Evolutionary conservation across 768 basidiomycete species (phyloP), one percentile per base, ranked within the genome.

Genomic region (Russula olivacea): DNA sequence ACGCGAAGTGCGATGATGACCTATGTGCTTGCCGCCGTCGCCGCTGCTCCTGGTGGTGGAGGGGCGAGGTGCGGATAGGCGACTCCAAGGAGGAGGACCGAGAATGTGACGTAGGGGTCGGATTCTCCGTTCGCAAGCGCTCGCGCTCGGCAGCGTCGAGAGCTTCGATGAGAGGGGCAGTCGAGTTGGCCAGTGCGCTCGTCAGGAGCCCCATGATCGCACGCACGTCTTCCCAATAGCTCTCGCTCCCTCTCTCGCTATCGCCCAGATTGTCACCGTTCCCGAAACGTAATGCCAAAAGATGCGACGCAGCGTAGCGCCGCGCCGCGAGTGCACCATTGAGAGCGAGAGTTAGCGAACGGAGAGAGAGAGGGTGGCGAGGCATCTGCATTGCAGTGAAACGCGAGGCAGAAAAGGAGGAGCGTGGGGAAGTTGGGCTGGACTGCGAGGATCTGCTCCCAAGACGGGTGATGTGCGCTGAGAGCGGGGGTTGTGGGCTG

Each of bases 191-290:
- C 38, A 93, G 77, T 10, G 88, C 80, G 45, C 79, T 84, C 9
- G 86, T 87, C 63, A 93, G 72, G 14, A 93, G 71, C 14, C 77
- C 78, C 79, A 91, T 86, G 54, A 93, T 83, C 30, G 85, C 83
- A 15, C 87, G 80, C 32, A 89, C 89, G 68, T 92, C 86, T 68
- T 92, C 91, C 91, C 91, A 93, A 68, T 93, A 93, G 51, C 86
- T 85, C 59, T 65, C 63, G 48, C 66, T 70, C 52, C 60, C 58
- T 6, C 38, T 51, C 8, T 65, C 64, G 51, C 3, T 36, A 36
- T 73, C 73, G 19, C 76, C 77, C 25, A 36, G 40, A 4, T 25
- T 52, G 10, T 62, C 66, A 53, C 48, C 58, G 38, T 69, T 72
- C 21, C 75, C 78, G 70, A 93, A 93, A 2, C 91, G 80, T 54